Base-by-base conservation (phyloP, 768 basidiomycete genomes). In the Termitomyces sp. region DNA sequence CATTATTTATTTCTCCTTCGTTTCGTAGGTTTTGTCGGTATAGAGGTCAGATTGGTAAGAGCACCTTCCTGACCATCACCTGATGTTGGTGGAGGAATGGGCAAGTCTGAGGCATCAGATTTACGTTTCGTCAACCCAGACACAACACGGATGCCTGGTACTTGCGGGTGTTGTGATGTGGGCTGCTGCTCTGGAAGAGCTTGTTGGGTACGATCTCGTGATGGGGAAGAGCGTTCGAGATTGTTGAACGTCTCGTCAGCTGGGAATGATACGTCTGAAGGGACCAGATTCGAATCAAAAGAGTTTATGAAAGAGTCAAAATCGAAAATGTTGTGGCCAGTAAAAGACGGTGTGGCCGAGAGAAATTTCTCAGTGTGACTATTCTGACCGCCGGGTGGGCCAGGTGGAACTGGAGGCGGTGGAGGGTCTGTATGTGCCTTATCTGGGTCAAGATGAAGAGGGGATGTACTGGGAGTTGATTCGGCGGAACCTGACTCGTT, bases 1-100 rank as follows among this genome's bases (percentile, higher is more conserved):
- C 26, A 41, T 61, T 57, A 65, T 55, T 63, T 65, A 53, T 65
- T 57, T 58, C 53, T 55, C 43, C 60, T 63, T 41, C 64, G 58
- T 54, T 65, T 65, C 35, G 60, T 42, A 10, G 61, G 33, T 50
- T 57, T 61, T 33, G 50, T n/a, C 3, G 50, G 19, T 15, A 53
- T 30, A 8, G 42, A 15, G 17, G 49, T 35, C 17, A 50, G 15
- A 15, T 28, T 41, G n/a, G 8, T 41, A 17, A 35, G 38, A 52
- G 26, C 9, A 8, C 31, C 21, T 5, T 19, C 54, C 43, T 6
- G 14, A 28, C 43, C 35, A 12, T 45, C 14, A 17, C 10, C 26
- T 33, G 14, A 44, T 51, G 28, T 51, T 19, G 49, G 26, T 17
- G 49, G 42, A 11, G 55, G 55, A 26, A 56, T 42, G n/a, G 12